Conservation (phyloP, 352 stramenopile genomes). For the Phytophthora hybrid region DNA sequence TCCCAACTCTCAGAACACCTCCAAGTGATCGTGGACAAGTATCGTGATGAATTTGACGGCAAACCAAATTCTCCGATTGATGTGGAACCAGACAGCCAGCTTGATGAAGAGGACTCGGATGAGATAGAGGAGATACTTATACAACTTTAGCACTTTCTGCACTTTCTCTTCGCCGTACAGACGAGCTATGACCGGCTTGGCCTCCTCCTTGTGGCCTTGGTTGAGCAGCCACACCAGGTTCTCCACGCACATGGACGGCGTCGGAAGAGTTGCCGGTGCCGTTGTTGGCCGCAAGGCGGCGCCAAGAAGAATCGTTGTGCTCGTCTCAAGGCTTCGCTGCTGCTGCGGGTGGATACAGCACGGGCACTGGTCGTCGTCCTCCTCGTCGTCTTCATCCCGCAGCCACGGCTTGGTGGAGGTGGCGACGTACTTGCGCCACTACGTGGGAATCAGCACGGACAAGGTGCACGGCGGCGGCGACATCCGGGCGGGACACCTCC, state of each 20-base stretch:
- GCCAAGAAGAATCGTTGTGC: too few relatives aligned
- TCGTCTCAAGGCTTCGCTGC: neutral
- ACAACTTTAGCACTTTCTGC: neutral
- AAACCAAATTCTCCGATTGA: too few relatives aligned
- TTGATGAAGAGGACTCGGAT: too few relatives aligned
- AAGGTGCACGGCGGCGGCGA: conserved; percentile 13
- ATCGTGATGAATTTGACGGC: conserved; percentile 5
- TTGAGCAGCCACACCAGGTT: too few relatives aligned
- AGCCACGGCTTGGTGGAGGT: conserved; percentile 47
- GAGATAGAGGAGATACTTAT: too few relatives aligned
- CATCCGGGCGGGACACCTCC: neutral
- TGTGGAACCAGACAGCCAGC: neutral
- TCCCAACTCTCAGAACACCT: neutral
- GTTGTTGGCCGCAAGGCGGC: too few relatives aligned
- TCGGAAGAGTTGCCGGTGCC: too few relatives aligned
- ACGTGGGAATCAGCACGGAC: conserved; percentile 54
- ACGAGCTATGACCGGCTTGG: too few relatives aligned
- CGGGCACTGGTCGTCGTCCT: conserved; percentile 46
- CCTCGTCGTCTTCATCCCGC: conserved; percentile 58
- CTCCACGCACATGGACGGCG: too few relatives aligned
- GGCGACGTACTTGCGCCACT: conserved; percentile 46
- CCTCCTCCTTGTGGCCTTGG: too few relatives aligned
- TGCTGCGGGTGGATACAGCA: conserved; percentile 44
- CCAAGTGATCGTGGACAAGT: conserved; percentile 1
- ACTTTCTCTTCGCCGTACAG: too few relatives aligned